Evolutionary conservation across 1,284 basidiomycete species (phyloP).

Genomic region (Tilletia horrida): DNA sequence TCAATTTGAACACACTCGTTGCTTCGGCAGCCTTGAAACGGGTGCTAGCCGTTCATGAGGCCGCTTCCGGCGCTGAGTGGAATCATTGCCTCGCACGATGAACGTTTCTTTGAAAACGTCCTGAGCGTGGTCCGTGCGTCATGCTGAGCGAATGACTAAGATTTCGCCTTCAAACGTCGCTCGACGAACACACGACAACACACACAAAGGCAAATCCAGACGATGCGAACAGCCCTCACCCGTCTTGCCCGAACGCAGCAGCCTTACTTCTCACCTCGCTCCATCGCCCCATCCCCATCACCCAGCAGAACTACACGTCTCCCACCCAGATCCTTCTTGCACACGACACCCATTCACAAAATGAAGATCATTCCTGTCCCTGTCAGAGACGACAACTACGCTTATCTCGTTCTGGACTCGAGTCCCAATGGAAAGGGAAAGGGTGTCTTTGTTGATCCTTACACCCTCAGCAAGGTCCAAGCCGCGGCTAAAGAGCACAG

Average conservation of each 20-base stretch:
- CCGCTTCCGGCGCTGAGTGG: too few species aligned
- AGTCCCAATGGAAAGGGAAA: conserved; percentile 12
- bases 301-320: not conserved
- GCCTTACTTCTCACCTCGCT: not conserved
- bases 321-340: conserved; percentile 14
- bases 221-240: not conserved
- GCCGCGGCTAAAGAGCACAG: conserved; percentile 67
- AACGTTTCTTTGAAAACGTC: too few species aligned
- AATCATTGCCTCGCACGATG: too few species aligned
- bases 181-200: too few species aligned
- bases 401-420: conserved; percentile 42
- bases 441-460: conserved; percentile 65
- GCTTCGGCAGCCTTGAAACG: too few species aligned
- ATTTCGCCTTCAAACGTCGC: too few species aligned
- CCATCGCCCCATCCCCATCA: not conserved
- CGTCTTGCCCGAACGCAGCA: not conserved
- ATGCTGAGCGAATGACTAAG: too few species aligned
- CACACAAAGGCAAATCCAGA: too few species aligned
- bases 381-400: conserved; percentile 54
- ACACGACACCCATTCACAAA: conserved; percentile 22
- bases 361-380: conserved; percentile 54
- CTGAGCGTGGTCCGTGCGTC: too few species aligned
- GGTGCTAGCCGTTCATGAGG: too few species aligned
- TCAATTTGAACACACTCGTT: too few species aligned
- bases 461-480: conserved; percentile 72